Percentiles rank a stretch among this genome's conserved stretches.
Evolutionary conservation across 2,329 filamentous ascomycete genomes (phyloP).

Genomic region (Pseudogymnoascus sp.): DNA sequence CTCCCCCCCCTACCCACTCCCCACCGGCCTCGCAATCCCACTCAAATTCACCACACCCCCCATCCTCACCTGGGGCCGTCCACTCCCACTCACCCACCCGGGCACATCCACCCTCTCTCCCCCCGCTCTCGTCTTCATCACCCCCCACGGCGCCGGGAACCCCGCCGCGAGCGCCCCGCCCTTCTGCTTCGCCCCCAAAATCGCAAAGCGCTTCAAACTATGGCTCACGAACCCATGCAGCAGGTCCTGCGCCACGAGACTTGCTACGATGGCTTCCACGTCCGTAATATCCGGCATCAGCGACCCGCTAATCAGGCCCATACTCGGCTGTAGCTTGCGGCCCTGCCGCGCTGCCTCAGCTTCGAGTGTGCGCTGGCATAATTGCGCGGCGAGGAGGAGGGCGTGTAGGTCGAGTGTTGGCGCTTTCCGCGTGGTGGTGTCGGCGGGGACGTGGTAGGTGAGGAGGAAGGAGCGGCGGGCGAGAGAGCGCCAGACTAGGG

Average conservation of each 20-base stretch:
- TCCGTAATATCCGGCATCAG: slow-evolving; percentile 52
- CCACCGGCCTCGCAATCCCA: slow-evolving; percentile 44
- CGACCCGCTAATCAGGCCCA: slow-evolving; percentile 59
- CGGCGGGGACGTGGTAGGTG: slow-evolving; percentile 62
- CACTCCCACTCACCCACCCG: slow-evolving; percentile 58
- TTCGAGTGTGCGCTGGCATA: slow-evolving; percentile 57
- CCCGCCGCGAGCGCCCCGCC: slow-evolving; percentile 59
- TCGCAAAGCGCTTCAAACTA: slow-evolving; percentile 67
- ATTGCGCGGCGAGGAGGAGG: slow-evolving; percentile 55
- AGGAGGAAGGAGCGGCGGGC: slow-evolving; percentile 71
- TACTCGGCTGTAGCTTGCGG: slow-evolving; percentile 45
- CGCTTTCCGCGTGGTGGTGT: slow-evolving; percentile 51
- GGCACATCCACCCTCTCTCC: slow-evolving; percentile 53
- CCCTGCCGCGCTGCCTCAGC: slow-evolving; percentile 27
- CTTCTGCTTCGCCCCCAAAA: slow-evolving; percentile 66
- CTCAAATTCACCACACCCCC: slow-evolving; percentile 52
- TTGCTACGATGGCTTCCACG: slow-evolving; percentile 70
- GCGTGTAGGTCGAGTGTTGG: slow-evolving; percentile 69
- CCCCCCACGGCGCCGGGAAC: slow-evolving; percentile 68
- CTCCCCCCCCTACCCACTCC: slow-evolving; percentile 18
- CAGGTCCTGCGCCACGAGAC: slow-evolving; percentile 71
- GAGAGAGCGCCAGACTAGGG: slow-evolving; percentile 77
- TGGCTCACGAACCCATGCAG: slow-evolving; percentile 81
- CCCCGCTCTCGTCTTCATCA: slow-evolving; percentile 53
- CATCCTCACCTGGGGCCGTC: slow-evolving; percentile 23